Percentiles rank a stretch among this genome's conserved stretches.
These are phyloP conservation scores for Nicotiana undulata DNA, from an alignment of 257 asterid genomes.

Conservation along the genomic window DNA sequence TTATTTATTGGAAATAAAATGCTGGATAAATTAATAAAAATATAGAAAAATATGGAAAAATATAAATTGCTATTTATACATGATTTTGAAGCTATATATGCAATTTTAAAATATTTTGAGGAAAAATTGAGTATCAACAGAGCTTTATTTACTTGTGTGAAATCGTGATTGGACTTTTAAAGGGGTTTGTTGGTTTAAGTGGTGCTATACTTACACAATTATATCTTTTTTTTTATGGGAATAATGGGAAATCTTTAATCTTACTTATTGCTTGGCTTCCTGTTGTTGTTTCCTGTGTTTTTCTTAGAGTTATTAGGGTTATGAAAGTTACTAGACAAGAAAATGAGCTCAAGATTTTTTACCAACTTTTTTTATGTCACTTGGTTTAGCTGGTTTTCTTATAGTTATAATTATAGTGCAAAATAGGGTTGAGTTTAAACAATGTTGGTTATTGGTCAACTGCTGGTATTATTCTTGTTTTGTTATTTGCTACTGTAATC, in stretches of 20 bases:
- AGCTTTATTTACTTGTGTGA: slow-evolving; percentile 63
- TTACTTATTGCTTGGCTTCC: slow-evolving; percentile 58
- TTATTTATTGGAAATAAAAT: too few species aligned
- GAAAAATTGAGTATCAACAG: too few species aligned
- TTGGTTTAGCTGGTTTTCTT: slow-evolving; percentile 40
- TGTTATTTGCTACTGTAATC: slow-evolving; percentile 21
- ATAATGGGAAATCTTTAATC: slow-evolving; percentile 31
- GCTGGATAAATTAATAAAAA: too few species aligned
- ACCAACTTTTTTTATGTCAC: slow-evolving; percentile 35
- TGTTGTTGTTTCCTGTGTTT: slow-evolving; percentile 38
- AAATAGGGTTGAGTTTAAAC: slow-evolving; percentile 20
- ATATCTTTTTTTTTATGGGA: slow-evolving; percentile 41
- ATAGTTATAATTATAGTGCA: slow-evolving; percentile 36
- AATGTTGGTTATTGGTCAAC: slow-evolving; percentile 22
- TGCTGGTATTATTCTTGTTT: slow-evolving; percentile 24
- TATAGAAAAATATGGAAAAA: too few species aligned
- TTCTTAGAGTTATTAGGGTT: slow-evolving; percentile 31
- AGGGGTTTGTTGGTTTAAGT: slow-evolving; percentile 59
- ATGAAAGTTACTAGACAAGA: slow-evolving; percentile 26
- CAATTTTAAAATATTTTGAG: too few species aligned
- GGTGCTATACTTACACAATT: slow-evolving; percentile 63
- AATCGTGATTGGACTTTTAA: slow-evolving; percentile 39
- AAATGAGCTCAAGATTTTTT: slow-evolving; percentile 36
- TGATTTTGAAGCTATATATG: too few species aligned
- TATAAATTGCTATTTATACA: too few species aligned